Base-by-base conservation (phyloP, 1,284 basidiomycete genomes). In the Boletus smithii region DNA sequence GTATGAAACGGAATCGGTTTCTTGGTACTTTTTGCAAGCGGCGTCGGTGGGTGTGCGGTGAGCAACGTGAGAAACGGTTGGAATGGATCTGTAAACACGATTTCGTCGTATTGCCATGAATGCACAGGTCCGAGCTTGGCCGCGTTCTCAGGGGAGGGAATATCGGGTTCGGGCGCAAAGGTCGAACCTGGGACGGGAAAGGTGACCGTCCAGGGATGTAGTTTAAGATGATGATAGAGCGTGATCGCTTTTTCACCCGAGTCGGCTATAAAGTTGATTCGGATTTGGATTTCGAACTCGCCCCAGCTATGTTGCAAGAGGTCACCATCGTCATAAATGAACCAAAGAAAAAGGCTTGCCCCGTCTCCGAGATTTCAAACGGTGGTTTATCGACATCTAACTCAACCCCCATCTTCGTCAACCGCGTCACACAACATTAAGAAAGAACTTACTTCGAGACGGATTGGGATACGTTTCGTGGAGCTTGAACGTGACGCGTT, bases 21-120 rank as follows among this genome's bases (percentile, higher is more conserved):
- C 32, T 79, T 73, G 49, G 78, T 82, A 14, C 68, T 69, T 50
- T 81, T 83, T 0, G 88, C 87, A 0, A 97, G 71, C 4, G 85
- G 84, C 0, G 90, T 95, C 0, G 95, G 94, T 0, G 92, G 86
- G 61, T 95, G 80, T 4, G 78, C 74, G 0, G 85, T 84, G 40
- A 99, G 79, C 46, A 91, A 79, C 58, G 86, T 83, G 58, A 97
- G 80, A 71, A 99, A 95, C 23, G 84, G 75, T 51, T 92, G 85
- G 52, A 88, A 92, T 1, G 97, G 97, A 61, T 99, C 95, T 56
- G 85, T 83, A 71, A 99, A 99, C 39, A 99, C 92, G 51, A 99
- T 81, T 65, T 99, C 97, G 66, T 99, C 97, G 71, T 99, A 99
- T 63, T 98, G 95, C 95, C 97, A 99, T 0, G 93, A 91, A 66